Evolutionary conservation across 257 asterid genomes (phyloP).

Genomic region (Nicotiana benthamiana): DNA sequence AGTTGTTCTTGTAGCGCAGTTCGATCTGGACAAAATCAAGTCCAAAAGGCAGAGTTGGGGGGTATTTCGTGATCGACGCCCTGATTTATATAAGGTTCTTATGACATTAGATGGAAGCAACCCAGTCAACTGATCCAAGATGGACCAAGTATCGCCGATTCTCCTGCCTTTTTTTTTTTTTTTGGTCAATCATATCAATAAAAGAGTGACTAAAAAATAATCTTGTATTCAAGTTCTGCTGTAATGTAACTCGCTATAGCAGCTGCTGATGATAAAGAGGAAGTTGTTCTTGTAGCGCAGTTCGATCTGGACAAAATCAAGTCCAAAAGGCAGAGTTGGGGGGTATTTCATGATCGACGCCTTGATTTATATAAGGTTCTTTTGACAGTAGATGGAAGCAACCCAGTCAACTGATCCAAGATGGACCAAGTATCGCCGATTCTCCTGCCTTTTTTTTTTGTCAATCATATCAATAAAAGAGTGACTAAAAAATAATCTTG

Average conservation of each 20-base stretch:
- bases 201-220: too few species aligned
- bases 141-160: neutral
- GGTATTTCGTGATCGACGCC: constrained; percentile 85
- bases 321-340: constrained; percentile 80
- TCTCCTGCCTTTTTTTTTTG: neutral
- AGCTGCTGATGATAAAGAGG: constrained; percentile 67
- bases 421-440: neutral
- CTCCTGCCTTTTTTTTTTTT: neutral
- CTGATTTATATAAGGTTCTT: constrained; percentile 90
- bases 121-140: constrained; percentile 10
- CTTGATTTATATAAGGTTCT: constrained; percentile 95
- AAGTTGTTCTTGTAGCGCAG: constrained; percentile 69
- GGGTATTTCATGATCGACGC: constrained; percentile 85
- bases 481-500: too few species aligned
- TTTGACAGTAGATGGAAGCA: constrained; percentile 72
- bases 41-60: constrained; percentile 87
- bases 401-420: constrained; percentile 13
- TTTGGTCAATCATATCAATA: too few species aligned
- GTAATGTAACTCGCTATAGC: too few species aligned
- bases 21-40: constrained; percentile 74
- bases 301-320: constrained; percentile 78
- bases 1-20: constrained; percentile 69
- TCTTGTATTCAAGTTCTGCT: too few species aligned
- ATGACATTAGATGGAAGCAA: constrained; percentile 74
- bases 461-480: too few species aligned